Conservation (phyloP, 2,329 filamentous ascomycete genomes). For the Fusarium secorum region DNA sequence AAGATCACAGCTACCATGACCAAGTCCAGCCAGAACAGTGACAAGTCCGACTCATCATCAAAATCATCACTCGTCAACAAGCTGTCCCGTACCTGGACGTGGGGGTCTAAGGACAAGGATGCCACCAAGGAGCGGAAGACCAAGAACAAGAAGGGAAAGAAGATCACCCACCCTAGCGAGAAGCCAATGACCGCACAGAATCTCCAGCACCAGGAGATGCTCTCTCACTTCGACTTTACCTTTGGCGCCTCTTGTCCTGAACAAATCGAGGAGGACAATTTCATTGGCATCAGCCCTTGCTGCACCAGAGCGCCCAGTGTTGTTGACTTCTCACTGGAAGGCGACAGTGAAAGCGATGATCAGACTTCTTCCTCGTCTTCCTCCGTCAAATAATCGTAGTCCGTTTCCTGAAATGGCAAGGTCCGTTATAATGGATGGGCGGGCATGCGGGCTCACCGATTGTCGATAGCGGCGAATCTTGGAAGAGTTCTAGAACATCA, state of each 20-base stretch:
- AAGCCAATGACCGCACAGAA: constrained; percentile 56
- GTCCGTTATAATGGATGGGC: constrained; percentile 30
- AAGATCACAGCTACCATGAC: constrained; percentile 41
- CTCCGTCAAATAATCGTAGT: constrained; percentile 32
- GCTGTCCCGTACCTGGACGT: constrained; percentile 45
- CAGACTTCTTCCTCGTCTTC: constrained; percentile 31
- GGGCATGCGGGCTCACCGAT: constrained; percentile 28
- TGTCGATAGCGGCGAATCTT: constrained; percentile 19
- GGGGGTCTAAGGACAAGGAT: constrained; percentile 43
- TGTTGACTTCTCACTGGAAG: constrained; percentile 38
- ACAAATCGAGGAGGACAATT: constrained; percentile 47
- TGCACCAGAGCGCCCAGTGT: constrained; percentile 52
- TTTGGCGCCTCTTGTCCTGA: constrained; percentile 52
- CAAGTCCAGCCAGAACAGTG: constrained; percentile 42
- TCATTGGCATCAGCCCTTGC: constrained; percentile 54
- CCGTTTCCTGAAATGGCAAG: constrained; percentile 34
- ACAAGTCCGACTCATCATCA: constrained; percentile 40
- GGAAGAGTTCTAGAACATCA: constrained; percentile 32
- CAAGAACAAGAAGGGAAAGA: constrained; percentile 42
- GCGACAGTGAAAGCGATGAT: constrained; percentile 36
- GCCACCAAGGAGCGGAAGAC: constrained; percentile 43
- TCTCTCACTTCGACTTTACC: constrained; percentile 55
- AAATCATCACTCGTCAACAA: constrained; percentile 44
- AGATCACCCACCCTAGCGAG: constrained; percentile 53
- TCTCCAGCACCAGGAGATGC: constrained; percentile 56